Percentiles rank a stretch among this genome's conserved stretches.
These are phyloP conservation scores for Davidsoniella australis DNA, from an alignment of 2,329 filamentous ascomycete genomes.

Conservation along the genomic window DNA sequence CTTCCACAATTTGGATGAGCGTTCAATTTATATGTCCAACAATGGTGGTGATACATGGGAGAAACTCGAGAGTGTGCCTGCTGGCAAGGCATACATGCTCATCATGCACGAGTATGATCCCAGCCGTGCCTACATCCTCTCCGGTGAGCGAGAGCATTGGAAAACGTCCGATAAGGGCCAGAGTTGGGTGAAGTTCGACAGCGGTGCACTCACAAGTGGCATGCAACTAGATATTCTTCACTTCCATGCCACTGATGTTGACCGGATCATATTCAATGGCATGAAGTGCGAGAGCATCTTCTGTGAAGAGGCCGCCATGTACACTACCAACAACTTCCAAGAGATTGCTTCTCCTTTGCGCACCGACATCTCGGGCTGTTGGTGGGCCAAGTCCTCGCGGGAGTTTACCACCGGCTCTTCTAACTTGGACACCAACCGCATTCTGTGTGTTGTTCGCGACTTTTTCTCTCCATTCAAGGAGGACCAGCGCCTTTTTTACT, in stretches of 20 bases:
- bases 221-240: conserved; percentile 36
- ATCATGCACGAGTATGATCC: conserved; percentile 64
- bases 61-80: conserved; percentile 43
- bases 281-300: conserved; percentile 48
- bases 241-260: conserved; percentile 71
- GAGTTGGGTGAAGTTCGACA: conserved; percentile 60
- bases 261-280: conserved; percentile 73
- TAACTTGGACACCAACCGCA: conserved; percentile 48
- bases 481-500: conserved; percentile 63
- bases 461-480: conserved; percentile 51
- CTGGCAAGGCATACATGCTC: conserved; percentile 45
- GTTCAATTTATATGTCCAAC: conserved; percentile 57
- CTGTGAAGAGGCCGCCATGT: conserved; percentile 47
- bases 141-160: conserved; percentile 54
- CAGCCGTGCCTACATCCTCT: conserved; percentile 65
- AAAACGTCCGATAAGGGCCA: conserved; percentile 69
- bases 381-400: conserved; percentile 68
- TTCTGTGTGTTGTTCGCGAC: conserved; percentile 67
- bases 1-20: conserved; percentile 47
- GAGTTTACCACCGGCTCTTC: conserved; percentile 54
- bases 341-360: conserved; percentile 46
- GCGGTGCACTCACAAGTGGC: conserved; percentile 37
- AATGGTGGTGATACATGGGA: conserved; percentile 71
- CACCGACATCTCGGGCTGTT: conserved; percentile 55
- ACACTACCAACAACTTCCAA: conserved; percentile 77